These are phyloP conservation scores for Boletus smithii DNA, from an alignment of 1,284 basidiomycete species.

Conservation along the genomic window DNA sequence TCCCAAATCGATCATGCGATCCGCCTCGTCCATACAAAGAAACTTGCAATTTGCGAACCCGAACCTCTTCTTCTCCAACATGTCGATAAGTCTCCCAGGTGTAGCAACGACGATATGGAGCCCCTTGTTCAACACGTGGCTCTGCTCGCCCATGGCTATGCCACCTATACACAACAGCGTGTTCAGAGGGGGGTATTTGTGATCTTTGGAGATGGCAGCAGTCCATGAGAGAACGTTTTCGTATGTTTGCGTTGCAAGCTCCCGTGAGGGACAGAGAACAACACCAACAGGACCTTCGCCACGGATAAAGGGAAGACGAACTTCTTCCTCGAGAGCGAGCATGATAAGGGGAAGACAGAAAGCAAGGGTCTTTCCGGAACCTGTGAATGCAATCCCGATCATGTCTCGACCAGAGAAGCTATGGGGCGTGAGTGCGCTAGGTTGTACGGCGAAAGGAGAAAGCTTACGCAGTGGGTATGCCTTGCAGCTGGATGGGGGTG, in stretches of 20 bases:
- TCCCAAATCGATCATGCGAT: slow-evolving; percentile 98
- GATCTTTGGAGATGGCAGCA: slow-evolving; percentile 72
- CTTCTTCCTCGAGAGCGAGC: slow-evolving; percentile 91
- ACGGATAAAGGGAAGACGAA: slow-evolving; percentile 81
- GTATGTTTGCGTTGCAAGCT: slow-evolving; percentile 93
- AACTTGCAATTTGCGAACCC: slow-evolving; percentile 92
- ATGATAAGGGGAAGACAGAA: slow-evolving; percentile 95
- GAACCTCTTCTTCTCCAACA: slow-evolving; percentile 92
- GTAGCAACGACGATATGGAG: slow-evolving; percentile 97
- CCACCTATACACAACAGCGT: slow-evolving; percentile 94
- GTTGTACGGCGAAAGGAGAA: not conserved
- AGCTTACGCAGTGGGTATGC: slow-evolving; percentile 87
- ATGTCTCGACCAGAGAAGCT: slow-evolving; percentile 90
- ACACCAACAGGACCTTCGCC: slow-evolving; percentile 97
- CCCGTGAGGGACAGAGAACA: slow-evolving; percentile 92
- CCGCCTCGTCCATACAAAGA: slow-evolving; percentile 98
- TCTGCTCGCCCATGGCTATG: slow-evolving; percentile 96
- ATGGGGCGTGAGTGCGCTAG: slow-evolving; percentile 10
- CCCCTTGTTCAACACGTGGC: slow-evolving; percentile 84
- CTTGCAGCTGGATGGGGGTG: slow-evolving; percentile 97
- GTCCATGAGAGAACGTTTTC: slow-evolving; percentile 92
- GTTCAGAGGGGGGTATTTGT: slow-evolving; percentile 82
- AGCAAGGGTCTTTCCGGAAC: slow-evolving; percentile 87
- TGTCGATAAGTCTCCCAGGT: slow-evolving; percentile 93
- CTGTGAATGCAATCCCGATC: slow-evolving; percentile 95